Conservation (phyloP, 1,139 yeast species). For the Pichia norvegensis region DNA sequence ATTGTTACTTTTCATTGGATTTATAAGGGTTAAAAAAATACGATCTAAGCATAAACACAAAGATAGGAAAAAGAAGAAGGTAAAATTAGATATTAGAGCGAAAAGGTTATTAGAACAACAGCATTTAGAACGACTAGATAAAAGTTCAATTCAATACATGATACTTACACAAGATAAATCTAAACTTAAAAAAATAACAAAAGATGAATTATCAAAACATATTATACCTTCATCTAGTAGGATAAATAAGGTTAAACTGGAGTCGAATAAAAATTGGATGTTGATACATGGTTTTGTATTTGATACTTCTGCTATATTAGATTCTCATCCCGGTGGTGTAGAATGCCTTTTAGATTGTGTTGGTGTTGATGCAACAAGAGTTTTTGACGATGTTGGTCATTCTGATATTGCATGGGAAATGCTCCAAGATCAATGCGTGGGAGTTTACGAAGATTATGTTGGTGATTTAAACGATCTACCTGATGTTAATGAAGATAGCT, state of each 20-base stretch:
- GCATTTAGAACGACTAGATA: conserved; percentile 6
- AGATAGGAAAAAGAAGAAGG: background rate
- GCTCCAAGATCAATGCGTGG: conserved; percentile 25
- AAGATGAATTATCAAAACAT: conserved; percentile 10
- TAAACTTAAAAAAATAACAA: conserved; percentile 3
- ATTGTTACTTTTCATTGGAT: background rate
- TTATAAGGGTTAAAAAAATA: background rate
- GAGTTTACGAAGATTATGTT: conserved; percentile 17
- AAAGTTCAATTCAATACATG: conserved; percentile 7
- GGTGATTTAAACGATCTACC: background rate
- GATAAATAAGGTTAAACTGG: conserved; percentile 20
- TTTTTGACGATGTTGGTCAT: conserved; percentile 31
- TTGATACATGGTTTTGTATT: conserved; percentile 56
- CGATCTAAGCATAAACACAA: conserved; percentile 1
- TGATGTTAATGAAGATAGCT: background rate
- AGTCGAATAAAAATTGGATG: conserved; percentile 53
- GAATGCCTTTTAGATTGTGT: conserved; percentile 63
- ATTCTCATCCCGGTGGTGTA: conserved; percentile 62
- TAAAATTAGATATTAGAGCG: background rate
- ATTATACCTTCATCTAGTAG: conserved; percentile 9
- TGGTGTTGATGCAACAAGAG: conserved; percentile 59
- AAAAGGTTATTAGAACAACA: background rate
- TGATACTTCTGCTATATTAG: conserved; percentile 43
- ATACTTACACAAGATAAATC: conserved; percentile 4
- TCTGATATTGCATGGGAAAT: conserved; percentile 28